A percentile compares a stretch with the other conserved stretches of the same genome.
phyloP scores from a whole-genome alignment of 2,329 filamentous ascomycete species.

The Ascochyta koolunga region DNA sequence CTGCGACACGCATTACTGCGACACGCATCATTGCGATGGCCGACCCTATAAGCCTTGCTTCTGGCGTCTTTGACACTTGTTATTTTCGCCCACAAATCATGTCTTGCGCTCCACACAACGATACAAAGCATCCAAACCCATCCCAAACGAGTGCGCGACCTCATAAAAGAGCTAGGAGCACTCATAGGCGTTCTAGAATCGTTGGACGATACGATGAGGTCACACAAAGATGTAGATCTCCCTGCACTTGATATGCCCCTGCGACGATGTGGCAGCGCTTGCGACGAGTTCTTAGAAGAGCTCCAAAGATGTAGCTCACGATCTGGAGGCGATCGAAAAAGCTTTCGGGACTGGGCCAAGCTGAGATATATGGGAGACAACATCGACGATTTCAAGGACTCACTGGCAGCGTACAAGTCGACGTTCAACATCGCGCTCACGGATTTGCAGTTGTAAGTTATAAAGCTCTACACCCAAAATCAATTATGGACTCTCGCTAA shows the following conservation, averaged over 20 bases:
- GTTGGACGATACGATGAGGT: conserved; percentile 13
- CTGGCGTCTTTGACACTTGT: conserved; percentile 17
- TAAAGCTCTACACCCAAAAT: not conserved
- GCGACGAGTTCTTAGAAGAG: conserved; percentile 51
- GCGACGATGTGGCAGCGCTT: conserved; percentile 51
- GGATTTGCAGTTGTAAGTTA: conserved; percentile 50
- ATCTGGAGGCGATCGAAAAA: conserved; percentile 36
- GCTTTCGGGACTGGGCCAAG: conserved; percentile 55
- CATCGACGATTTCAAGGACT: conserved; percentile 50
- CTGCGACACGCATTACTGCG: not conserved
- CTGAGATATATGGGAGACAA: conserved; percentile 54
- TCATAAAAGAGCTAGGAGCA: conserved; percentile 18
- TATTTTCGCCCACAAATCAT: conserved; percentile 18
- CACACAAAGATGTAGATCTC: conserved; percentile 13
- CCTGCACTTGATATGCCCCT: conserved; percentile 46
- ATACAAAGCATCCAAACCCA: conserved; percentile 18
- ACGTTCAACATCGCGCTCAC: conserved; percentile 47
- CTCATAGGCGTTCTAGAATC: conserved; percentile 16
- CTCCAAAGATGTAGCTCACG: conserved; percentile 42
- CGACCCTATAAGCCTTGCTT: conserved; percentile 19
- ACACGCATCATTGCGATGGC: conserved; percentile 17
- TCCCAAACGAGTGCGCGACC: conserved; percentile 19
- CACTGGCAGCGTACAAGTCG: conserved; percentile 50
- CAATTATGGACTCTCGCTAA: not conserved
- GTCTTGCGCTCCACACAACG: conserved; percentile 16